Conservation (phyloP, 2,329 filamentous ascomycete genomes). For the Colletotrichum cereale region DNA sequence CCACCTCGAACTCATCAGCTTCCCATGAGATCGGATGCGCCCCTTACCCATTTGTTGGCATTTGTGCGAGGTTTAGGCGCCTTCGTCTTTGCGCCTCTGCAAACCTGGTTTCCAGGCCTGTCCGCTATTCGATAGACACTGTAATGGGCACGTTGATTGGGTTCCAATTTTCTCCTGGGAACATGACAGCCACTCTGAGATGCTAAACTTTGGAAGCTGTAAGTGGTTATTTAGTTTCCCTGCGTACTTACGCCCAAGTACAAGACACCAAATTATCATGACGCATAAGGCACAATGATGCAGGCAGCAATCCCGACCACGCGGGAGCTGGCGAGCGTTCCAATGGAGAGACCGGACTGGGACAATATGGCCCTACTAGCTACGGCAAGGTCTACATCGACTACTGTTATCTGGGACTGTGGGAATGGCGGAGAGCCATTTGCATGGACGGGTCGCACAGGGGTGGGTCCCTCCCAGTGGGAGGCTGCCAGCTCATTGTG, state of each 20-base stretch:
- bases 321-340: neutral
- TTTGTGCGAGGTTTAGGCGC: too few species aligned
- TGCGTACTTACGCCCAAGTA: neutral
- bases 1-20: neutral
- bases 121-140: neutral
- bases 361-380: conserved; percentile 16
- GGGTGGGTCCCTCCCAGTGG: conserved; percentile 41
- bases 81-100: neutral
- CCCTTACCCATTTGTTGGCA: neutral
- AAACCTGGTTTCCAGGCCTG: neutral
- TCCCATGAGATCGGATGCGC: too few species aligned
- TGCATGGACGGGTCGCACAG: conserved; percentile 40
- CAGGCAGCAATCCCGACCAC: neutral
- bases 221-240: neutral
- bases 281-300: conserved; percentile 13
- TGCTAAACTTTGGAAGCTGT: neutral
- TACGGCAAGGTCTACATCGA: conserved; percentile 20
- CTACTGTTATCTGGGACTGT: conserved; percentile 20
- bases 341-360: conserved; percentile 1
- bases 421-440: conserved; percentile 39
- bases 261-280: conserved; percentile 2
- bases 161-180: neutral
- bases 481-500: conserved; percentile 43
- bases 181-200: conserved; percentile 3
- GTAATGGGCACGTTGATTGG: neutral